A percentile compares a stretch with the other conserved stretches of the same genome.
These are phyloP conservation scores for Boletales sp. DNA, from an alignment of 768 basidiomycete genomes.

Conservation along the genomic window DNA sequence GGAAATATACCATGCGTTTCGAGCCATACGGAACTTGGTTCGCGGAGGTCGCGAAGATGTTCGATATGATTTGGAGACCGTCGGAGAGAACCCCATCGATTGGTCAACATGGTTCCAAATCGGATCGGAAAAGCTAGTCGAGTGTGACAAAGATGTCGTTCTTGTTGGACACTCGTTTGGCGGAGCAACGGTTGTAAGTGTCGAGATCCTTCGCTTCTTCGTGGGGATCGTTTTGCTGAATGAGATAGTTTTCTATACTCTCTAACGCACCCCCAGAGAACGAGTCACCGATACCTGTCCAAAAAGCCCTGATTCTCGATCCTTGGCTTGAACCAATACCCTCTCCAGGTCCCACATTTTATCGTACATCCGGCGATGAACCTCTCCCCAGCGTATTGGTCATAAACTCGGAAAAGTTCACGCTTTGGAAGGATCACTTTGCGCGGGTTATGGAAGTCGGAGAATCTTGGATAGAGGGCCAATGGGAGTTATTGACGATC, in stretches of 20 bases:
- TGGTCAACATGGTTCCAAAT: constrained; percentile 40
- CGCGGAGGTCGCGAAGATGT: constrained; percentile 23
- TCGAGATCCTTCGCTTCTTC: not conserved
- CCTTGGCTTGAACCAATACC: constrained; percentile 83
- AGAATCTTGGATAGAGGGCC: constrained; percentile 49
- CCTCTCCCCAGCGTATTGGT: constrained; percentile 48
- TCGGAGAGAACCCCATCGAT: constrained; percentile 35
- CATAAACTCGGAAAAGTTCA: constrained; percentile 75
- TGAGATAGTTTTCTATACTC: constrained; percentile 50
- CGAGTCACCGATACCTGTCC: constrained; percentile 47
- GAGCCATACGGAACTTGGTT: constrained; percentile 56
- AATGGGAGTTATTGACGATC: constrained; percentile 44
- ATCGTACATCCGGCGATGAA: constrained; percentile 5
- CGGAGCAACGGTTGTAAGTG: constrained; percentile 48
- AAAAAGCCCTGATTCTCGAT: constrained; percentile 63
- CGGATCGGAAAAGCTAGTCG: constrained; percentile 22
- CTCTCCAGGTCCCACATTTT: constrained; percentile 45
- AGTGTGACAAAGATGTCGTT: constrained; percentile 33
- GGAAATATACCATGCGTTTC: constrained; percentile 65
- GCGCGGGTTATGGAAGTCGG: constrained; percentile 51
- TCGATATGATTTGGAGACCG: constrained; percentile 32
- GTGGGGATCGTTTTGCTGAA: not conserved
- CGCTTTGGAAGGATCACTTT: constrained; percentile 78
- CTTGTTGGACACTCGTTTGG: constrained; percentile 58
- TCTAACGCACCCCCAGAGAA: constrained; percentile 44